Conservation (phyloP, 768 basidiomycete species). For the Kwoniella bestiolae region DNA sequence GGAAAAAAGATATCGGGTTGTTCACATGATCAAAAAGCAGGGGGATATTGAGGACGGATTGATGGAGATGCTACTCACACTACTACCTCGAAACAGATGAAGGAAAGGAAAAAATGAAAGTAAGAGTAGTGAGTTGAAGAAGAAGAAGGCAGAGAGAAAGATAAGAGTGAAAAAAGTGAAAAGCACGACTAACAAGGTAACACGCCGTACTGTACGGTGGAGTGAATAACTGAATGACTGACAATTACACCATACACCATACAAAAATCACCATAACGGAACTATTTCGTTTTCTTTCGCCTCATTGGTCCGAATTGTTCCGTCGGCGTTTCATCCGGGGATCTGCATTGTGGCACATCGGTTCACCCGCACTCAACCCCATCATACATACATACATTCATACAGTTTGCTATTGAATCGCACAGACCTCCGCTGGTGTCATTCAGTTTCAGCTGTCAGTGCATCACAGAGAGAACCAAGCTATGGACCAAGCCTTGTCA, state of each 20-base stretch:
- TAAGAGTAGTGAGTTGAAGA: constrained; percentile 57
- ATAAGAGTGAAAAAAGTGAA: constrained; percentile 39
- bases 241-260: not conserved
- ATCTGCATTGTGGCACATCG: too few relatives aligned
- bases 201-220: not conserved
- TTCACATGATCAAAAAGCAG: not conserved
- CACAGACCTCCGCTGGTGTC: too few relatives aligned
- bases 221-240: not conserved
- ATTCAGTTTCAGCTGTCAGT: too few relatives aligned
- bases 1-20: not conserved
- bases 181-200: constrained; percentile 31
- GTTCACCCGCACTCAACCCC: too few relatives aligned
- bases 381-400: too few relatives aligned
- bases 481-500: too few relatives aligned
- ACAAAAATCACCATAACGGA: not conserved
- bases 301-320: constrained; percentile 9
- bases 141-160: constrained; percentile 36
- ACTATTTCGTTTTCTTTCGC: not conserved
- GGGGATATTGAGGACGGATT: not conserved
- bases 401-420: too few relatives aligned
- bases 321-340: not conserved
- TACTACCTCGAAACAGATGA: constrained; percentile 20
- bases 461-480: too few relatives aligned
- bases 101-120: constrained; percentile 45
- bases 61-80: constrained; percentile 2